Percentiles rank a stretch among this genome's conserved stretches.
Evolutionary conservation across 352 stramenopile species (phyloP).

Genomic region (Hyaloperonospora arabidopsidis): DNA sequence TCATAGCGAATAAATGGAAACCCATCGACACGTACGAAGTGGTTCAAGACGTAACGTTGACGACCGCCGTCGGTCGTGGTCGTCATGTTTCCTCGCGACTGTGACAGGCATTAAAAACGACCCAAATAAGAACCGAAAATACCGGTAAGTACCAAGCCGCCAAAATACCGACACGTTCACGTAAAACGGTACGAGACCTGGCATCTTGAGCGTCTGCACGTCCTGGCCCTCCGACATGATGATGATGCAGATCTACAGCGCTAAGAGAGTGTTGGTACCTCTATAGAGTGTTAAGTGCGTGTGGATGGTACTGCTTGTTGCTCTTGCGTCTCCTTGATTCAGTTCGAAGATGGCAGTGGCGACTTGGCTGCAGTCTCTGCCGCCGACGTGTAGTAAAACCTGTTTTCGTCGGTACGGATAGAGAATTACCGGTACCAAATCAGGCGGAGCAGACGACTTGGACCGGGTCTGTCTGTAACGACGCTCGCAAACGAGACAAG

Average conservation of each 20-base stretch:
- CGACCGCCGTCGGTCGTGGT: constrained; percentile 50
- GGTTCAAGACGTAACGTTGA: constrained; percentile 49
- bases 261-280: too few relatives aligned
- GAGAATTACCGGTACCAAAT: too few relatives aligned
- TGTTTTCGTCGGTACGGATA: too few relatives aligned
- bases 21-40: constrained; percentile 32
- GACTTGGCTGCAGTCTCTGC: constrained; percentile 19
- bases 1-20: too few relatives aligned
- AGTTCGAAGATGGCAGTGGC: not conserved
- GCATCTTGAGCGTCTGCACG: constrained; percentile 53
- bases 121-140: not conserved
- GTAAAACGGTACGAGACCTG: constrained; percentile 21
- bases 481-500: too few relatives aligned
- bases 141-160: not conserved
- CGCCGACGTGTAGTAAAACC: constrained; percentile 8
- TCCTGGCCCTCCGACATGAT: constrained; percentile 33
- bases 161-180: too few relatives aligned
- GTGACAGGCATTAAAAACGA: too few relatives aligned
- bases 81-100: constrained; percentile 60
- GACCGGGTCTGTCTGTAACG: too few relatives aligned
- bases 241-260: constrained; percentile 10
- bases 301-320: not conserved
- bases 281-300: too few relatives aligned
- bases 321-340: not conserved
- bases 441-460: too few relatives aligned